Evolutionary conservation across 257 asterid genomes (phyloP), one percentile per base, ranked within the genome.

Genomic region (Oldenlandia corymbosa): DNA sequence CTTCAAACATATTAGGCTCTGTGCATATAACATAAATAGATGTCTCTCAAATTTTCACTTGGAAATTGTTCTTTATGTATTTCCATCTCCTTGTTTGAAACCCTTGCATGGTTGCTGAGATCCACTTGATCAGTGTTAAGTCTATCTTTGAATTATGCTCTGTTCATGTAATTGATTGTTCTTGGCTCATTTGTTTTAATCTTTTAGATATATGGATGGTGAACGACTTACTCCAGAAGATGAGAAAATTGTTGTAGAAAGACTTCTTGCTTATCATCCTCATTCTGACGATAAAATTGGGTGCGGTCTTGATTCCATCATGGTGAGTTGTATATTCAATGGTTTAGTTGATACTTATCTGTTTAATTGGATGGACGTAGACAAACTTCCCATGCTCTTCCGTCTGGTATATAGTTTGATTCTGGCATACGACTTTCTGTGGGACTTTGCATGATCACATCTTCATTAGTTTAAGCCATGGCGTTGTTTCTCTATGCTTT

Each of bases 241-340:
- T 53, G 92, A 87, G 80, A 80, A 79, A 81, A 74, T 62, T 23
- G 88, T 93, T 59, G 70, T 84, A 3, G 84, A 81, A 32, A 89
- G 83, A 63, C 91, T 92, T 79, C 99, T 92, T 74, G 80, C 73
- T 8, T 81, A 89, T 77, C 99, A 92, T 79, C 99, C 99, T 60
- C 95, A 74, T 77, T 78, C 80, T 32, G 83, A 74, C 71, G 97
- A 84, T 58, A 93, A 93, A 80, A 87, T 93, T 73, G 99, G 97
- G 24, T 79, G 88, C 64, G 99, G 99, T n/a, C 78, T 93, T 42
- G 92, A 93, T 76, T 90, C 91, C 13, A 93, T 93, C 62, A 90
- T 93, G 99, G 99, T 90, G 64, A 77, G 94, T 81, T 65, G 55
- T 59, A 52, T 14, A 34, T 49, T 12, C 30, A 13, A 11, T 8